phyloP scores from a whole-genome alignment of 176 grass and related monocot species.

The Pontederia paniculata region DNA sequence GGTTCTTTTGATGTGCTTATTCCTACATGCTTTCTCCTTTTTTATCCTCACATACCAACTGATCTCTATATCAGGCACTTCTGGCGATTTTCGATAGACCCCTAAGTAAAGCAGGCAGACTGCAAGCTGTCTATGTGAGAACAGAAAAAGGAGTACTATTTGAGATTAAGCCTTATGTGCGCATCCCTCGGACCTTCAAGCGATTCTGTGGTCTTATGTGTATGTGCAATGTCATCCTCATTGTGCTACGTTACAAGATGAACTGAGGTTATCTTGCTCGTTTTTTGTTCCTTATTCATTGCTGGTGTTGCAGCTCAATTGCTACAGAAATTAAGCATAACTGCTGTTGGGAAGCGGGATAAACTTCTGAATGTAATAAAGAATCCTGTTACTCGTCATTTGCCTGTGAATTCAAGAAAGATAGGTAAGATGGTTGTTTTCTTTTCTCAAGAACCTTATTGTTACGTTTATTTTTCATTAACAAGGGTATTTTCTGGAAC shows the following conservation, averaged over 20 bases:
- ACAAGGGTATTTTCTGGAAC: not conserved
- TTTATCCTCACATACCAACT: not conserved
- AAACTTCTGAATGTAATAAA: slow-evolving; percentile 97
- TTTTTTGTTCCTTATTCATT: slow-evolving; percentile 15
- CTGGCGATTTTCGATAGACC: slow-evolving; percentile 98
- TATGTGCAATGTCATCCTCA: slow-evolving; percentile 30
- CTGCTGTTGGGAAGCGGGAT: slow-evolving; percentile 75
- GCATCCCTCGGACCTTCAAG: slow-evolving; percentile 83
- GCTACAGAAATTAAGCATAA: slow-evolving; percentile 93
- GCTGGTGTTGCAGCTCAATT: slow-evolving; percentile 53
- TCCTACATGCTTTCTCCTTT: not conserved
- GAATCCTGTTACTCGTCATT: slow-evolving; percentile 77
- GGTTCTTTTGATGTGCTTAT: too few species aligned
- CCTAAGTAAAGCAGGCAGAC: slow-evolving; percentile 78
- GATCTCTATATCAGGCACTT: slow-evolving; percentile 37
- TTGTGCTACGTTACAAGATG: slow-evolving; percentile 1
- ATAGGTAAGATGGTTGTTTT: slow-evolving; percentile 43
- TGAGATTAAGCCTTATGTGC: slow-evolving; percentile 93
- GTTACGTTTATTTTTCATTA: slow-evolving; percentile 11
- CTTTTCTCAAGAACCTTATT: not conserved
- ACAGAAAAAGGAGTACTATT: slow-evolving; percentile 91
- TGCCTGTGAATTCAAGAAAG: slow-evolving; percentile 65
- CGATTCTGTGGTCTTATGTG: slow-evolving; percentile 84
- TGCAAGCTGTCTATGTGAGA: slow-evolving; percentile 88
- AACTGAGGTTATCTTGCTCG: slow-evolving; percentile 3